Evolutionary conservation across 345 rosid species (phyloP).

Genomic region (Ceriops tagal): DNA sequence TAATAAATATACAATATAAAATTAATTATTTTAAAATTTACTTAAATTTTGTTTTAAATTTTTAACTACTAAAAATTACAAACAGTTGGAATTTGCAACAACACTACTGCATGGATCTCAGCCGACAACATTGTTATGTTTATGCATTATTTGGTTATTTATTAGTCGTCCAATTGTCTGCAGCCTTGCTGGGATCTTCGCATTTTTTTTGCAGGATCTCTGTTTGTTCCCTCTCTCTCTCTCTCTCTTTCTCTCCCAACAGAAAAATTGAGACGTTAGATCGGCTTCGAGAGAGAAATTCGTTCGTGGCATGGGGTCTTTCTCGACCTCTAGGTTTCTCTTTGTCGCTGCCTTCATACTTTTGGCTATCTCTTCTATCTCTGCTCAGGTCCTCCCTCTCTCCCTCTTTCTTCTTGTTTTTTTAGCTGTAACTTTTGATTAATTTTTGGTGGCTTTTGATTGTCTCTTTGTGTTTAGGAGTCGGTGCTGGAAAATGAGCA

Average conservation of each 20-base stretch:
- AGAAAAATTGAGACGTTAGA: not conserved
- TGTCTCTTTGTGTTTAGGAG: slow-evolving; percentile 35
- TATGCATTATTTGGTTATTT: no score
- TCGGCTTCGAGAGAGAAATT: no score
- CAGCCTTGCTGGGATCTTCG: not conserved
- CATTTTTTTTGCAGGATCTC: not conserved
- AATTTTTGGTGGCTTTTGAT: not conserved
- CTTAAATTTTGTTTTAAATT: no score
- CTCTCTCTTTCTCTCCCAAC: not conserved
- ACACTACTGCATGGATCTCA: no score
- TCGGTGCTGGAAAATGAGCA: slow-evolving; percentile 38
- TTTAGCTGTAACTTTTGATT: not conserved
- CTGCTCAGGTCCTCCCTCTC: slow-evolving; percentile 19
- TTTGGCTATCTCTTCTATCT: not conserved
- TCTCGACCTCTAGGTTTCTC: slow-evolving; percentile 7
- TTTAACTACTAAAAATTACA: no score
- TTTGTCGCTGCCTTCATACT: slow-evolving; percentile 4
- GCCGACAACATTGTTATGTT: no score
- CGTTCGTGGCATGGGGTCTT: slow-evolving; percentile 19
- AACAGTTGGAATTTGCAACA: no score
- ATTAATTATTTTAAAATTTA: no score
- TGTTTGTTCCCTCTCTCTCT: not conserved
- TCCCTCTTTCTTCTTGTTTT: not conserved
- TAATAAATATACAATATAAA: no score
- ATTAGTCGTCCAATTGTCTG: no score